Percentiles rank a stretch among this genome's conserved stretches.
Evolutionary conservation across 495 filamentous ascomycete species (phyloP).

Genomic region (Penicillium diatomitis): DNA sequence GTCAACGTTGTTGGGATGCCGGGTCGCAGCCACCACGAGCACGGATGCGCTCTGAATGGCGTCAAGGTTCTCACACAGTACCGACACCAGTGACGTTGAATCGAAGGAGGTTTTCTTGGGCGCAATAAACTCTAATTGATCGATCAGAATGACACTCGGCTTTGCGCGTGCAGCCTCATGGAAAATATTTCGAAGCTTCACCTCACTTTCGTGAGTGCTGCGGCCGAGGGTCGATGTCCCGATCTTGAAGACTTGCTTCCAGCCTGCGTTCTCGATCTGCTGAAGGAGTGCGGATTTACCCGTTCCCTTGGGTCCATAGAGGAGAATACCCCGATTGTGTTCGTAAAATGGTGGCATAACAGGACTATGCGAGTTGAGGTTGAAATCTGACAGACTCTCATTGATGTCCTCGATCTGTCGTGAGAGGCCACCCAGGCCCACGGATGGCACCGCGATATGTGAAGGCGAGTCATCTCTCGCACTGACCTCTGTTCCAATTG

Average conservation of each 20-base stretch:
- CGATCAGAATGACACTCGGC: constrained; percentile 77
- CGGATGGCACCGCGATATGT: constrained; percentile 18
- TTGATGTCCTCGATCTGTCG: constrained; percentile 58
- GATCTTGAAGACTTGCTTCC: constrained; percentile 57
- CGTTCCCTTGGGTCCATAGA: constrained; percentile 77
- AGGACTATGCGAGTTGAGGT: constrained; percentile 21
- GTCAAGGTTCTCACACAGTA: constrained; percentile 38
- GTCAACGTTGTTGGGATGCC: constrained; percentile 67
- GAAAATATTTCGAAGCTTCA: constrained; percentile 60
- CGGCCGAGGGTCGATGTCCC: constrained; percentile 43
- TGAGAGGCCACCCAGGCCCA: constrained; percentile 53
- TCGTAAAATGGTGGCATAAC: constrained; percentile 36
- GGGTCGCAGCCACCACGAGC: constrained; percentile 64
- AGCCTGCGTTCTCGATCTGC: constrained; percentile 56
- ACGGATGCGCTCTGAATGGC: constrained; percentile 37
- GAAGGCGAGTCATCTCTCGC: constrained; percentile 6
- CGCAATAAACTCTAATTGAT: constrained; percentile 69
- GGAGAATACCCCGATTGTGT: constrained; percentile 49
- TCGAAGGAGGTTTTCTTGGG: constrained; percentile 45
- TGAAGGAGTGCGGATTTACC: constrained; percentile 68
- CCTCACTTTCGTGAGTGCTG: constrained; percentile 32
- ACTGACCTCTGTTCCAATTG: constrained; percentile 21
- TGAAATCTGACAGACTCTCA: constrained; percentile 52
- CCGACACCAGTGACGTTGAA: constrained; percentile 24
- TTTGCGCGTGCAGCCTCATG: constrained; percentile 58